These are phyloP conservation scores for Fagopyrum esculentum DNA, from an alignment of 148 eudicot species.

Conservation along the genomic window DNA sequence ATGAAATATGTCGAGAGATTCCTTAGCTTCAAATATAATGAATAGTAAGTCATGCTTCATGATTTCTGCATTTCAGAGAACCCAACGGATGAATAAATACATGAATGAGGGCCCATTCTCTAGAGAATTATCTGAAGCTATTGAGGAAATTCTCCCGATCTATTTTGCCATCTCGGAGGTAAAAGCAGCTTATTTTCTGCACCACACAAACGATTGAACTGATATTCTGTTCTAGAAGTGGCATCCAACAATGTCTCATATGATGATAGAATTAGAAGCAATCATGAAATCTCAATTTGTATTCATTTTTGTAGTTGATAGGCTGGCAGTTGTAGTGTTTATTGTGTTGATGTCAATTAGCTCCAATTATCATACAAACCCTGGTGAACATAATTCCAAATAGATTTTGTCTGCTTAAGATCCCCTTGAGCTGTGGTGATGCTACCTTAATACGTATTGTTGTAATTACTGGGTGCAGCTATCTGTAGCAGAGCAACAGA, in stretches of 20 bases:
- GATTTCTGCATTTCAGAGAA: constrained; percentile 4
- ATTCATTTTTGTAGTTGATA: background rate
- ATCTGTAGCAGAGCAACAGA: constrained; percentile 57
- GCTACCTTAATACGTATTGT: constrained; percentile 29
- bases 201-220: background rate
- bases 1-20: background rate
- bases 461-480: constrained; percentile 37
- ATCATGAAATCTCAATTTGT: background rate
- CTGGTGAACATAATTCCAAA: too few relatives aligned
- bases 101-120: background rate
- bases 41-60: background rate
- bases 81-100: background rate
- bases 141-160: constrained; percentile 8
- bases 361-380: background rate
- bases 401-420: too few relatives aligned
- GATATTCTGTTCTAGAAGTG: background rate
- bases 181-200: background rate
- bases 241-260: background rate
- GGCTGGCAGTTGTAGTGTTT: background rate
- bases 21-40: background rate
- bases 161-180: constrained; percentile 12
- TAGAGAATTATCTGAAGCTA: constrained; percentile 4
- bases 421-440: too few relatives aligned
- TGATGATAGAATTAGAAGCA: background rate
- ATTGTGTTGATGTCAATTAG: background rate